Base-by-base conservation (phyloP, 1,139 yeast species). In the Keqinozyma sinolaborantium region DNA sequence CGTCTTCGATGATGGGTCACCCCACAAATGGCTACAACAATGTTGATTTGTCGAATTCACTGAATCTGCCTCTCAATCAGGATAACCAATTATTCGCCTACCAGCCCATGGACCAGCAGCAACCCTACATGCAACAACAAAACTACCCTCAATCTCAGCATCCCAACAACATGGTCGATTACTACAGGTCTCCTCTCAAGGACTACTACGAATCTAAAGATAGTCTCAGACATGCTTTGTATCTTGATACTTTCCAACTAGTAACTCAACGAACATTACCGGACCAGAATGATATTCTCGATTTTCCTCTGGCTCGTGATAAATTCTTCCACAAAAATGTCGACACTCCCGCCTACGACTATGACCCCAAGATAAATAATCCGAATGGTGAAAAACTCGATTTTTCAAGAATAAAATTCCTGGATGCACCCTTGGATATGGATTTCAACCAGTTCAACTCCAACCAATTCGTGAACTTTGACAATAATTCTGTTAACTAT, bases 211-310 rank as follows among this genome's bases (percentile, higher is more conserved):
- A 40, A 2, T 39, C 48, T 3, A 45, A 40, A 21, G 50, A 51
- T 15, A 48, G 49, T 23, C 36, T 52, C 21, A 36, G 50, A 20
- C 25, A 38, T 24, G 53, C 55, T 1, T 25, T 51, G 5, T 50
- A 49, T 32, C 47, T 41, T 15, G 30, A 27, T 11, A 16, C 23
- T 13, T 27, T 7, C 10, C 21, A 18, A 18, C 21, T 7, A 18
- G 21, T 18, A 18, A 18, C 21, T 18, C 21, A 10, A 7, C 21
- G 7, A 18, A 18, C 7, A 7, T 27, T 11, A 20, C 7, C 6
- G 29, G 23, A 27, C 9, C 7, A 5, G 14, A 20, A 15, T 11
- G 25, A 27, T 13, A 14, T 13, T 12, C 19, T 11, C n/a, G 14
- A 20, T 10, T 14, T 27, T 8, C 25, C 19, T 14, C n/a, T 19